Evolutionary conservation across 192 early-diverging fungal species (phyloP).

Genomic region (Coemansia sp.): DNA sequence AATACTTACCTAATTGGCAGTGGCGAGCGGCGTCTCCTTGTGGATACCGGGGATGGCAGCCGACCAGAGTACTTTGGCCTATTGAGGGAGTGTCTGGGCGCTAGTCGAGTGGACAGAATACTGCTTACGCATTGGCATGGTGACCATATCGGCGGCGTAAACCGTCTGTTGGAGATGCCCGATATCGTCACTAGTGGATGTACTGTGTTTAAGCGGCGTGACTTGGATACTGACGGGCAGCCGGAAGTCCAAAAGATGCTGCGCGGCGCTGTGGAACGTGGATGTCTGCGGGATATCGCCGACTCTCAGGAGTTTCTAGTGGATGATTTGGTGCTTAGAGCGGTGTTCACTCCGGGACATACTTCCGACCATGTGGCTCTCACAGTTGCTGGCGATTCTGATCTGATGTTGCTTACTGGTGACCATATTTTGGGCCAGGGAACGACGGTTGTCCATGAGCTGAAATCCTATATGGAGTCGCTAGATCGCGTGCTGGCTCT

Average conservation of each 20-base stretch:
- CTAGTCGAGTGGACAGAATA: constrained; percentile 57
- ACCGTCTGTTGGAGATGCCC: constrained; percentile 18
- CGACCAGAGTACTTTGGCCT: constrained; percentile 62
- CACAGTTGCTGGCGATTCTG: constrained; percentile 56
- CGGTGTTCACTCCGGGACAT: constrained; percentile 80
- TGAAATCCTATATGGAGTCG: constrained; percentile 67
- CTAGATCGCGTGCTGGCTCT: constrained; percentile 55
- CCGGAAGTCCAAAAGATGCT: constrained; percentile 8
- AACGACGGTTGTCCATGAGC: constrained; percentile 73
- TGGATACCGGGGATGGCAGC: constrained; percentile 78
- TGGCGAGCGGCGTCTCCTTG: constrained; percentile 65
- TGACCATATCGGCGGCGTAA: constrained; percentile 76
- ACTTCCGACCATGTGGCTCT: constrained; percentile 76
- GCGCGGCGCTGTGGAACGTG: background rate
- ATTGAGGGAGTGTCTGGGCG: constrained; percentile 56
- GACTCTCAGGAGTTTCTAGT: constrained; percentile 65
- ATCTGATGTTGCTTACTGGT: constrained; percentile 62
- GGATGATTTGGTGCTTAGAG: constrained; percentile 60
- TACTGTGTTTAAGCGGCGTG: constrained; percentile 29
- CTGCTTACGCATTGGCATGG: constrained; percentile 78
- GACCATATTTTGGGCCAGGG: constrained; percentile 86
- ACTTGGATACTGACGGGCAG: background rate
- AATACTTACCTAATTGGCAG: constrained; percentile 85
- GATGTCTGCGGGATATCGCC: constrained; percentile 23
- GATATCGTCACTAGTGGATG: constrained; percentile 14